Conservation (phyloP, 2,329 filamentous ascomycete species). For the Madurella fahalii region DNA sequence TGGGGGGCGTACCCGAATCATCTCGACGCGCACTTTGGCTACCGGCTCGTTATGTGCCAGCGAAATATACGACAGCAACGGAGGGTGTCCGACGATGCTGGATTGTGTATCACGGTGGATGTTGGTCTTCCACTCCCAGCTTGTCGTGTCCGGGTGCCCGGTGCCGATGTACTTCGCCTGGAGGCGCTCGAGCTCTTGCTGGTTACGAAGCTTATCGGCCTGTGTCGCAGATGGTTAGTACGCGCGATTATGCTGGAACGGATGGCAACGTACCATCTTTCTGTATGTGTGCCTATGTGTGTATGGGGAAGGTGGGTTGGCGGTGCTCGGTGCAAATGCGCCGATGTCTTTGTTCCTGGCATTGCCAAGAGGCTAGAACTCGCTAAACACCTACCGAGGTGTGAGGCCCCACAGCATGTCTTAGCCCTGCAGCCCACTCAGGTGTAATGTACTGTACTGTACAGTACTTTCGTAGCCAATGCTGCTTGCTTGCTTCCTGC, state of each 20-base stretch:
- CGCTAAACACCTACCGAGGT: neutral
- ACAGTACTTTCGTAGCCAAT: too few relatives aligned
- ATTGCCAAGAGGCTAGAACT: neutral
- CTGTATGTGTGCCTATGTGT: neutral
- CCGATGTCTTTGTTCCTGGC: neutral
- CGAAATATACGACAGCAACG: conserved; percentile 81
- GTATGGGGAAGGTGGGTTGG: neutral
- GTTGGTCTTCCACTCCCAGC: conserved; percentile 96
- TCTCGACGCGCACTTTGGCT: conserved; percentile 71
- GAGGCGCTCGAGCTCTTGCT: conserved; percentile 95
- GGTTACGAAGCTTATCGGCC: conserved; percentile 97
- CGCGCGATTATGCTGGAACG: neutral
- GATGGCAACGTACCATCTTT: conserved; percentile 19
- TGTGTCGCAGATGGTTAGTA: conserved; percentile 28
- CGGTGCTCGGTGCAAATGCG: neutral
- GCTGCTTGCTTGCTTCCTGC: too few relatives aligned
- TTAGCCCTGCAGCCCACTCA: neutral
- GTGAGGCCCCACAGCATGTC: neutral
- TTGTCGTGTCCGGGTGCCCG: conserved; percentile 92
- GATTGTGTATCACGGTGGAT: conserved; percentile 91
- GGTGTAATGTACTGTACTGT: too few relatives aligned
- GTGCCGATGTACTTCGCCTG: conserved; percentile 96
- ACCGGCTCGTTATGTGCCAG: conserved; percentile 82
- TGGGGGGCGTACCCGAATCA: conserved; percentile 62
- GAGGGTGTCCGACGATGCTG: conserved; percentile 84